These are phyloP conservation scores for Colletotrichum lini DNA, from an alignment of 2,329 filamentous ascomycete species.

Conservation along the genomic window DNA sequence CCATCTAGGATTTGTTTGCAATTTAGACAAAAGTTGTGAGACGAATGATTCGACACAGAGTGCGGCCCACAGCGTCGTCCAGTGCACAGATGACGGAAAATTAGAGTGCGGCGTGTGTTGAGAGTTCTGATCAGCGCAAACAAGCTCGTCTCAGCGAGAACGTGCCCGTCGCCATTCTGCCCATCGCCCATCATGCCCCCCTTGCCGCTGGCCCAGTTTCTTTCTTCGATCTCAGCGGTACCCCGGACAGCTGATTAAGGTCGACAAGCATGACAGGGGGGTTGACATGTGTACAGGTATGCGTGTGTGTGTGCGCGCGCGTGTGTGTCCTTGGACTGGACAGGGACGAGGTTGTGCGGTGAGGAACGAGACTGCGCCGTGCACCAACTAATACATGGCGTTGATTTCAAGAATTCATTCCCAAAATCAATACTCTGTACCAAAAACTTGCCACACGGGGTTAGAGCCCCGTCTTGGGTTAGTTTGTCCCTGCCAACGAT, in stretches of 20 bases:
- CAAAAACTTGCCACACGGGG: background rate
- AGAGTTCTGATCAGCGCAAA: slow-evolving; percentile 3
- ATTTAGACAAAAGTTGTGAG: background rate
- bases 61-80: background rate
- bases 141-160: slow-evolving; percentile 1
- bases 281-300: background rate
- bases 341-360: background rate
- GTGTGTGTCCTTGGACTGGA: too few relatives aligned
- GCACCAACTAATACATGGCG: background rate
- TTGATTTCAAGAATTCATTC: background rate
- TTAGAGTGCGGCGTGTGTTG: background rate
- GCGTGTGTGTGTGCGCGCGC: too few relatives aligned
- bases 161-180: background rate
- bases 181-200: background rate
- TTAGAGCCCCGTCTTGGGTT: background rate
- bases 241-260: slow-evolving; percentile 25
- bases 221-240: slow-evolving; percentile 20
- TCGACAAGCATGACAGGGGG: slow-evolving; percentile 5
- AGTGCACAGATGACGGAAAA: background rate
- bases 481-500: too few relatives aligned
- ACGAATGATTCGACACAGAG: slow-evolving; percentile 14
- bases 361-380: background rate
- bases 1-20: background rate
- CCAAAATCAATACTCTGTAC: too few relatives aligned
- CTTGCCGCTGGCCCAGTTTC: background rate